Evolutionary conservation across 306 rosid genomes (phyloP).

Genomic region (Rubus idaeus): DNA sequence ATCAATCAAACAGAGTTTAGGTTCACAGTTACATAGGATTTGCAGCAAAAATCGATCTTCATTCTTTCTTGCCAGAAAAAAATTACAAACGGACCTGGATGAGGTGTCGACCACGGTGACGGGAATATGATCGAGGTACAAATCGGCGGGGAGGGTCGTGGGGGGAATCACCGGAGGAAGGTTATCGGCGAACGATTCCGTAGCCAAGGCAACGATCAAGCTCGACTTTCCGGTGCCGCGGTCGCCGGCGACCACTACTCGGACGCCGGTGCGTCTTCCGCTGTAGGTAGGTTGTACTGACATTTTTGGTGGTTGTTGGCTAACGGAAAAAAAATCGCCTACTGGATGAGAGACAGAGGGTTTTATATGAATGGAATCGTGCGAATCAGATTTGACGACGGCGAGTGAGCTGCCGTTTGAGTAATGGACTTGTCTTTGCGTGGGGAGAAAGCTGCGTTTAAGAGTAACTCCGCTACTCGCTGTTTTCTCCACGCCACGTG

Average conservation of each 20-base stretch:
- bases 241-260: slow-evolving; percentile 72
- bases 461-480: background rate
- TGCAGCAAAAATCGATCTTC: background rate
- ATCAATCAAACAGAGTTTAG: background rate
- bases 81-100: slow-evolving; percentile 46
- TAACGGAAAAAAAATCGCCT: background rate
- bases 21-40: background rate
- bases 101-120: slow-evolving; percentile 75
- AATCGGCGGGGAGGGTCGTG: slow-evolving; percentile 67
- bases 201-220: slow-evolving; percentile 60
- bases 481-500: background rate
- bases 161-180: slow-evolving; percentile 71
- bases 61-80: too few species aligned
- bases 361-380: background rate
- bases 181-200: slow-evolving; percentile 60
- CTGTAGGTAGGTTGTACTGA: background rate
- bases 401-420: background rate
- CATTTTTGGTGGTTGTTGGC: background rate
- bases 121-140: slow-evolving; percentile 64
- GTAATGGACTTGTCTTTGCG: background rate
- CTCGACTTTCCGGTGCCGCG: slow-evolving; percentile 69
- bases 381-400: slow-evolving; percentile 11
- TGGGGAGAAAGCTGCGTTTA: background rate
- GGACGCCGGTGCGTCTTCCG: slow-evolving; percentile 43
- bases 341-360: background rate